Percentiles rank a stretch among this genome's conserved stretches.
Evolutionary conservation across 2,329 filamentous ascomycete species (phyloP).

Genomic region (Sclerotinia spermophila): DNA sequence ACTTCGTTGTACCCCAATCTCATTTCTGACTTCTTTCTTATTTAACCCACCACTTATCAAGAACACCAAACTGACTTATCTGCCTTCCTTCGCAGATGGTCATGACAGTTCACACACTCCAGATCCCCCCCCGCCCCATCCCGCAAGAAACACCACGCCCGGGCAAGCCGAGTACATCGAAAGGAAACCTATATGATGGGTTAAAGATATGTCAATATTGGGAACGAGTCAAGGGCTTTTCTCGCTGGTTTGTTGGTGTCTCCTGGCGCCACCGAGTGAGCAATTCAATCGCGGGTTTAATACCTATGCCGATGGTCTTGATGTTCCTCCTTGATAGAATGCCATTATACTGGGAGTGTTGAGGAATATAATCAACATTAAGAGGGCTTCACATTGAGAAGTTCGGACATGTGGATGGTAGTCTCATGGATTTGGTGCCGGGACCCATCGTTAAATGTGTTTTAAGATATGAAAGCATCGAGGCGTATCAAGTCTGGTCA

Average conservation of each 20-base stretch:
- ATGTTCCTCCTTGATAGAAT: background rate
- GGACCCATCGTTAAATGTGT: background rate
- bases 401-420: background rate
- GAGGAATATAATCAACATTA: background rate
- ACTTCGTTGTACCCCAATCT: too few relatives aligned
- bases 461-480: background rate
- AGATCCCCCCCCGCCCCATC: fast-evolving
- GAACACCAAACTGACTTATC: background rate
- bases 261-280: background rate
- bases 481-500: background rate
- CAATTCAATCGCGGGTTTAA: background rate
- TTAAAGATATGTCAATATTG: background rate
- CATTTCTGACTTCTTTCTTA: background rate
- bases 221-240: background rate
- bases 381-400: background rate
- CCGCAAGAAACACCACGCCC: background rate
- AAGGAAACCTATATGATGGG: background rate
- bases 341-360: background rate
- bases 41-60: background rate
- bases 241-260: background rate
- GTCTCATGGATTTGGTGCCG: background rate
- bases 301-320: background rate
- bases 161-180: background rate
- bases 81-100: background rate
- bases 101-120: too few relatives aligned